Conservation (phyloP, 1,284 basidiomycete genomes). For the Tilletia indica region DNA sequence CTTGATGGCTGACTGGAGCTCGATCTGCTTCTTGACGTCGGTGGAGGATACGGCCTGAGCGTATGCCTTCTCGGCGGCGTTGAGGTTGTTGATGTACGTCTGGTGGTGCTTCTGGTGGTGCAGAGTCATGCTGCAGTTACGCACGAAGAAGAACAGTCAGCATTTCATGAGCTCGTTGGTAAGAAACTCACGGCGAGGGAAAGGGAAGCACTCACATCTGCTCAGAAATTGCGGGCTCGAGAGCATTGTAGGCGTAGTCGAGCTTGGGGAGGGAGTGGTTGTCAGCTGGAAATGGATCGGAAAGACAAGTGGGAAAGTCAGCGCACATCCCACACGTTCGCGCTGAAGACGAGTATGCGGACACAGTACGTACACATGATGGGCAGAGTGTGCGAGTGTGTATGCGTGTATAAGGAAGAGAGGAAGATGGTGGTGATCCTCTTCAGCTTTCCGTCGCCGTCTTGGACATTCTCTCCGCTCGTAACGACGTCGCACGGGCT, state of each 20-base stretch:
- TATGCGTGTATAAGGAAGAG: too few relatives aligned
- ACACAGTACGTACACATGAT: constrained; percentile 6
- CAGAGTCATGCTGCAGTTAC: constrained; percentile 13
- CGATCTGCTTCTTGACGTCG: constrained; percentile 76
- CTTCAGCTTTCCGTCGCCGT: too few relatives aligned
- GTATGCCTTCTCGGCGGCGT: constrained; percentile 80
- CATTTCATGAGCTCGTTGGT: constrained; percentile 22
- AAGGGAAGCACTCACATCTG: constrained; percentile 66
- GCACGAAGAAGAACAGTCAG: not conserved
- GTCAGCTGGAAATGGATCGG: constrained; percentile 20
- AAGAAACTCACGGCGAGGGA: not conserved
- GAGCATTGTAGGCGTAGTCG: constrained; percentile 84
- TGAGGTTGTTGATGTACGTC: constrained; percentile 50
- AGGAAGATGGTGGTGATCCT: too few relatives aligned
- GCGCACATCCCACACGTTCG: not conserved
- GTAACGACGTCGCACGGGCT: too few relatives aligned
- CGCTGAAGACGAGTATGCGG: too few relatives aligned
- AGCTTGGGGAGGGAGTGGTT: constrained; percentile 77
- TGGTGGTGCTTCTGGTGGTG: constrained; percentile 53
- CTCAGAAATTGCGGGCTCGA: constrained; percentile 78
- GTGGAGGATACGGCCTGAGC: constrained; percentile 64
- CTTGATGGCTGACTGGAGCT: constrained; percentile 78
- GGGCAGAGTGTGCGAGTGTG: not conserved
- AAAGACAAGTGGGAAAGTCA: not conserved
- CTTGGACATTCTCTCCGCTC: too few relatives aligned